These are phyloP conservation scores for Cercophora samala DNA, from an alignment of 495 filamentous ascomycete genomes.

Conservation along the genomic window DNA sequence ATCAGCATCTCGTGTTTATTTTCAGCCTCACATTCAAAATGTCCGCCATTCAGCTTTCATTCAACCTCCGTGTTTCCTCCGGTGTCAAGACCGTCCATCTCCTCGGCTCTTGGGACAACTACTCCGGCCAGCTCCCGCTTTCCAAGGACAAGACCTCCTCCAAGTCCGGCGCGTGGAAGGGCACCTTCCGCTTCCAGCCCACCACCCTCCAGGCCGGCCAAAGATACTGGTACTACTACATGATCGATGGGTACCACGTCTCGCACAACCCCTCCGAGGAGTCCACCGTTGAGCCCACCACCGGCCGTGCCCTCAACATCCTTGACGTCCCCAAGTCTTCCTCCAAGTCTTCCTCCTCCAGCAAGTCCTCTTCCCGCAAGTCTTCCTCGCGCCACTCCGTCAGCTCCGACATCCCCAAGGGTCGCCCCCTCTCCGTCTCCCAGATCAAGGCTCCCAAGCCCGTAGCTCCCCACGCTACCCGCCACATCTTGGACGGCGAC, in stretches of 20 bases:
- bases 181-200: constrained; percentile 93
- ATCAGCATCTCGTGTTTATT: constrained; percentile 29
- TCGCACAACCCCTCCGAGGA: constrained; percentile 92
- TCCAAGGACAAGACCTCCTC: constrained; percentile 74
- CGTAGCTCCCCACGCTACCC: constrained; percentile 76
- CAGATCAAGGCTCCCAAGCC: constrained; percentile 92
- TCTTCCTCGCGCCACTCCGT: constrained; percentile 24
- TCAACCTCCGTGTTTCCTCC: constrained; percentile 90
- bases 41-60: constrained; percentile 80
- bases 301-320: constrained; percentile 87
- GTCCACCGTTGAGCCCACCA: constrained; percentile 92
- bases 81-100: constrained; percentile 98
- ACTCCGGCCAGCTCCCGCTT: constrained; percentile 85
- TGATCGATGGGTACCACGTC: constrained; percentile 99
- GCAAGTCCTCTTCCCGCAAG: constrained; percentile 37
- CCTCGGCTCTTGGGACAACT: constrained; percentile 98
- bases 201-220: constrained; percentile 74
- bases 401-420: constrained; percentile 68
- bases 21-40: constrained; percentile 54
- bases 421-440: constrained; percentile 78
- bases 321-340: constrained; percentile 56
- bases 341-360: constrained; percentile 40
- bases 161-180: constrained; percentile 85
- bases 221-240: constrained; percentile 99
- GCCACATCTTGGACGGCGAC: constrained; percentile 75